Conservation (phyloP, 2,329 filamentous ascomycete genomes). For the Elsinoe fawcettii region DNA sequence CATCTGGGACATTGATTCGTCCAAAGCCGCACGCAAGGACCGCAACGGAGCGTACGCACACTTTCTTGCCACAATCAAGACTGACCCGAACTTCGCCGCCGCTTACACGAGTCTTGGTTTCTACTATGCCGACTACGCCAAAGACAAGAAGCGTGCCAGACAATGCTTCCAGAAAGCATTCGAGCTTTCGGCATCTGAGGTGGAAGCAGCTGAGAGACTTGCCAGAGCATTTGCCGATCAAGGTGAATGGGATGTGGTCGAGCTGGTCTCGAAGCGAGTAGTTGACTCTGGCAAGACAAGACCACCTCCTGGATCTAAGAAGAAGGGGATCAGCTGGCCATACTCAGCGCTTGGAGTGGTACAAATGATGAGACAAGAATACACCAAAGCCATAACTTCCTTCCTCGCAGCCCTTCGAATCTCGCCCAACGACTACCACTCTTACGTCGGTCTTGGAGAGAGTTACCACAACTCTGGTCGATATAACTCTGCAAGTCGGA, state of each 20-base stretch:
- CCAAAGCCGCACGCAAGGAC: conserved; percentile 65
- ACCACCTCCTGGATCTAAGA: conserved; percentile 84
- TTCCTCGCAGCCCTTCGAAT: conserved; percentile 86
- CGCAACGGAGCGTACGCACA: conserved; percentile 74
- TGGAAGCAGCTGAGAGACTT: conserved; percentile 78
- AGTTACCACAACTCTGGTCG: conserved; percentile 91
- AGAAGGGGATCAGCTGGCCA: conserved; percentile 90
- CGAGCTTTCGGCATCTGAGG: conserved; percentile 79
- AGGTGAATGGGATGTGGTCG: conserved; percentile 93
- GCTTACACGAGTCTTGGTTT: conserved; percentile 85
- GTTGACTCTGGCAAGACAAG: conserved; percentile 91
- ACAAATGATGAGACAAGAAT: conserved; percentile 89
- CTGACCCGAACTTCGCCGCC: conserved; percentile 78
- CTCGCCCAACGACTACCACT: conserved; percentile 80
- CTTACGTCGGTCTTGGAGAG: conserved; percentile 93
- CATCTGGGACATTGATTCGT: conserved; percentile 74
- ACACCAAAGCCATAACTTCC: conserved; percentile 76
- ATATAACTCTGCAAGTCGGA: conserved; percentile 88
- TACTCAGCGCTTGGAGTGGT: conserved; percentile 89
- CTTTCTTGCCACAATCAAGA: conserved; percentile 77
- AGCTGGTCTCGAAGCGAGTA: conserved; percentile 81
- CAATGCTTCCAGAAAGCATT: conserved; percentile 95
- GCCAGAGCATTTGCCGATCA: conserved; percentile 80
- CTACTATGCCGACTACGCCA: conserved; percentile 85
- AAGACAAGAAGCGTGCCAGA: conserved; percentile 77